These are phyloP conservation scores for Apiotrichum veenhuisii DNA, from an alignment of 1,284 basidiomycete species.

Conservation along the genomic window DNA sequence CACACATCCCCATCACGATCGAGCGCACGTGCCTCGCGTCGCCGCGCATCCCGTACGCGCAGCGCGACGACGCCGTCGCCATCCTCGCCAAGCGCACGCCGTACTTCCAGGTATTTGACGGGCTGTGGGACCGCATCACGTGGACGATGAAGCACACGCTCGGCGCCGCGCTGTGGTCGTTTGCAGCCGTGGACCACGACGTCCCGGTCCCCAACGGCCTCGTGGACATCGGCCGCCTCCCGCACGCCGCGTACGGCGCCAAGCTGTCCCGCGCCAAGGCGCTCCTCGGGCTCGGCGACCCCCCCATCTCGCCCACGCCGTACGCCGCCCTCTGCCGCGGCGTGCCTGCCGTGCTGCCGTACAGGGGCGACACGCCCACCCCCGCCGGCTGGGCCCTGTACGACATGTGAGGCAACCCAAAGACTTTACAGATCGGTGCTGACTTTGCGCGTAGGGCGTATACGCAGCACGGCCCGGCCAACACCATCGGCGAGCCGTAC, in stretches of 20 bases:
- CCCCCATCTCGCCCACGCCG: constrained; percentile 38
- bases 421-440: too few relatives aligned
- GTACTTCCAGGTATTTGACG: background rate
- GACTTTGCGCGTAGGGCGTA: too few relatives aligned
- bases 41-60: constrained; percentile 23
- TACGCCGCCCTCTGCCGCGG: constrained; percentile 43
- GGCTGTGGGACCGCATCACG: background rate
- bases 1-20: constrained; percentile 39
- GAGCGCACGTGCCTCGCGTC: constrained; percentile 35
- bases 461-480: constrained; percentile 41
- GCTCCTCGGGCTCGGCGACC: constrained; percentile 41
- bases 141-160: too few relatives aligned
- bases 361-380: constrained; percentile 11
- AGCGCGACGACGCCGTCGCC: constrained; percentile 32
- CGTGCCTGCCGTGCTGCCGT: constrained; percentile 45
- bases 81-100: constrained; percentile 46
- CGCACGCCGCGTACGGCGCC: constrained; percentile 27
- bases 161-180: constrained; percentile 29
- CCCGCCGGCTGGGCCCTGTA: constrained; percentile 1
- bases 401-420: too few relatives aligned
- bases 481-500: constrained; percentile 39
- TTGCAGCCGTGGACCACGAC: constrained; percentile 26
- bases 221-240: constrained; percentile 21
- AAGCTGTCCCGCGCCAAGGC: constrained; percentile 33
- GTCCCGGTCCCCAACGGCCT: constrained; percentile 36